Base-by-base conservation (phyloP, 352 stramenopile genomes). In the Pythium brachiatum region DNA sequence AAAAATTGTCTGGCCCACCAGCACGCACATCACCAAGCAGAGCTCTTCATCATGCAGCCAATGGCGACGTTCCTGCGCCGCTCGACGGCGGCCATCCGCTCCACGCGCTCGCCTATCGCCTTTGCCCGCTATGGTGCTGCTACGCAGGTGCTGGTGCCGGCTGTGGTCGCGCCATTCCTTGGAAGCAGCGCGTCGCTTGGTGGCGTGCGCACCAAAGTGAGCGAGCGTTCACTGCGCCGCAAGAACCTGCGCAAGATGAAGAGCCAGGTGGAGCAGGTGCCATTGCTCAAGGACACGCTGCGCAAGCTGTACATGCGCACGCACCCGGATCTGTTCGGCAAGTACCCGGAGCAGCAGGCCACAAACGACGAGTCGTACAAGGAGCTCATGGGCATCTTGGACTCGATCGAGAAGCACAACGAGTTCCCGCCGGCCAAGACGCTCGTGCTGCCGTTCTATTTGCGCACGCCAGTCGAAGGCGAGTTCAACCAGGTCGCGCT, bases 241-340 rank as follows among this genome's bases (percentile, higher is more conserved):
- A 91, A 91, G 66, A 86, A 89, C 67, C 70, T 89, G 68, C 82
- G 82, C 68, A 89, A 89, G 61, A 84, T 86, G 69, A 92, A 92
- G 69, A 88, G 67, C 67, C 75, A 83, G 56, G 70, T 69, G 13
- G 69, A 64, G 47, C 74, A 83, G 53, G 74, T 89, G 55, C 82
- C 82, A 44, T 70, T 74, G 69, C 74, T 92, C 52, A 91, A 92
- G 70, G 77, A 87, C 51, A 89, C 79, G 48, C 69, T 92, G 68
- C 82, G 82, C 50, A 92, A 92, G 69, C 70, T 92, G n/a, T 92
- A 92, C 60, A 36, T 92, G 62, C 82, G 82, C 65, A 92, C 82
- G 56, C 82, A 92, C 60, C 82, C 82, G 32, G 82, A 92, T 53
- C 64, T 92, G 61, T 92, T 92, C 57, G 82, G 79, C 20, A 72